A percentile compares a stretch with the other conserved stretches of the same genome.
phyloP scores from a whole-genome alignment of 306 rosid genomes.

The Betula pendula region DNA sequence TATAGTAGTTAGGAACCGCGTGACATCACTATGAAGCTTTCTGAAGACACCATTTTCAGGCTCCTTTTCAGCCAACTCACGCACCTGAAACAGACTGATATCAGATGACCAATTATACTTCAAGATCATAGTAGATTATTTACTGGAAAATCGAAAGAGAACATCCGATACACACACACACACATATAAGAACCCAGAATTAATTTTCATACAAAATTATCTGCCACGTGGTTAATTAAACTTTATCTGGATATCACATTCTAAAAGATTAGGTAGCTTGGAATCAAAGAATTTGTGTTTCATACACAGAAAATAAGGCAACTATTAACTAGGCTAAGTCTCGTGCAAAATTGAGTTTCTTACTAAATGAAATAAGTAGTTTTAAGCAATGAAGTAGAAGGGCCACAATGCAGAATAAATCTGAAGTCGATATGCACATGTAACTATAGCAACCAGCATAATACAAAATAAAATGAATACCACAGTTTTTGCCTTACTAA shows the following conservation, averaged over 20 bases:
- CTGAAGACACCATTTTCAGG: constrained; percentile 61
- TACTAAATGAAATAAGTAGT: not conserved
- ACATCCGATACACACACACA: not conserved
- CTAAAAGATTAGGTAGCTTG: not conserved
- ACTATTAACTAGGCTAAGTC: not conserved
- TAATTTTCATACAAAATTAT: not conserved
- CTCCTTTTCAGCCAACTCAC: constrained; percentile 66
- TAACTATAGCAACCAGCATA: not conserved
- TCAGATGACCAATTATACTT: constrained; percentile 23
- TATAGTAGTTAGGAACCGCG: constrained; percentile 95
- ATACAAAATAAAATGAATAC: not conserved
- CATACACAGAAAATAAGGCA: not conserved
- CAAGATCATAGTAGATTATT: constrained; percentile 15
- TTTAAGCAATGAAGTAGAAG: not conserved
- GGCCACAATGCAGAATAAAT: not conserved
- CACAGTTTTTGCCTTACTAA: not conserved
- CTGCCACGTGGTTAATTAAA: not conserved
- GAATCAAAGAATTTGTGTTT: not conserved
- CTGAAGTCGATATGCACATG: not conserved
- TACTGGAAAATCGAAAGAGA: not conserved
- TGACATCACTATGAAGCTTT: constrained; percentile 60
- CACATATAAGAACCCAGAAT: not conserved
- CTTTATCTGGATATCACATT: not conserved
- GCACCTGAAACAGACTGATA: constrained; percentile 47
- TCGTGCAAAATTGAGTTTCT: not conserved